Evolutionary conservation across 441 rosid genomes (phyloP).

Genomic region (Melianthus villosus): DNA sequence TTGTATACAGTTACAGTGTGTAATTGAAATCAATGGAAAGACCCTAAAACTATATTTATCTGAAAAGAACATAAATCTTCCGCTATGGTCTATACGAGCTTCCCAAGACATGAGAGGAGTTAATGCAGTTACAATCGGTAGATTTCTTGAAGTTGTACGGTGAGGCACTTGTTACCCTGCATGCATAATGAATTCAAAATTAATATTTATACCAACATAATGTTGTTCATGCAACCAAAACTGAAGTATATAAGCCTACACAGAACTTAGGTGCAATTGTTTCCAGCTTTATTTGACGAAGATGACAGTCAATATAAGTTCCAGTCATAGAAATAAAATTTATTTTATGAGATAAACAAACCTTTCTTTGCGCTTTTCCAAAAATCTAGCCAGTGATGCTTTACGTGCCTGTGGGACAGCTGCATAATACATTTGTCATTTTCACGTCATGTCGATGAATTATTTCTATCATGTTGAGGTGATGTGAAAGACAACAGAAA

Average conservation of each 20-base stretch:
- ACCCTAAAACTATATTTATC: neutral
- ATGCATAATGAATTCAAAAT: slow-evolving; percentile 2
- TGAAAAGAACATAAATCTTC: neutral
- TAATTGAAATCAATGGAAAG: neutral
- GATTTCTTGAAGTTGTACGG: slow-evolving; percentile 39
- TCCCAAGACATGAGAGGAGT: neutral
- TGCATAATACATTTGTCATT: no score
- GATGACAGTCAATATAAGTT: no score
- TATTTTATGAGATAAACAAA: no score
- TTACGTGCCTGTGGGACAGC: slow-evolving; percentile 75
- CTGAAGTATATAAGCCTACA: neutral
- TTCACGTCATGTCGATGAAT: no score
- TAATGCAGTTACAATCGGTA: slow-evolving; percentile 11
- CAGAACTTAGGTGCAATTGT: no score
- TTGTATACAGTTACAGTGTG: neutral
- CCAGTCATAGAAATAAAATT: no score
- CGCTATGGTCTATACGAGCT: neutral
- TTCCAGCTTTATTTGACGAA: no score
- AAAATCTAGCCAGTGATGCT: slow-evolving; percentile 78
- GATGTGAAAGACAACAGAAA: no score
- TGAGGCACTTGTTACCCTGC: slow-evolving; percentile 37
- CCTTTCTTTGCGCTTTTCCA: slow-evolving; percentile 95
- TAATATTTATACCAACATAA: neutral
- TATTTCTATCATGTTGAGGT: no score
- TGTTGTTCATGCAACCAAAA: neutral